These are phyloP conservation scores for Uromyces viciae-fabae DNA, from an alignment of 1,284 basidiomycete species.

Conservation along the genomic window DNA sequence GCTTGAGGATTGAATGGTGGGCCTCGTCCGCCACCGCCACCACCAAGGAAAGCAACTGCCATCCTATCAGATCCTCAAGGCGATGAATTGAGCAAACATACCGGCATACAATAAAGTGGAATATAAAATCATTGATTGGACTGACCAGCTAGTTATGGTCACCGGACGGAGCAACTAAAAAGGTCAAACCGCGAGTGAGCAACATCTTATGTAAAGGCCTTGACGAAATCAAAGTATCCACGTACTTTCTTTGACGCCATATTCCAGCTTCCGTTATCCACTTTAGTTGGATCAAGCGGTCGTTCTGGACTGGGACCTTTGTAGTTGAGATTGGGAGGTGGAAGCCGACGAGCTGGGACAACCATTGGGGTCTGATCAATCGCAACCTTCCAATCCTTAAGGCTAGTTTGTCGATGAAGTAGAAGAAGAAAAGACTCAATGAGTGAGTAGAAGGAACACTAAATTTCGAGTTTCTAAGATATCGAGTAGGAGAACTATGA, in stretches of 20 bases:
- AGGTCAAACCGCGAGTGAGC: background rate
- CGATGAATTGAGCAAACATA: background rate
- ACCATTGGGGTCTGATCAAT: constrained; percentile 19
- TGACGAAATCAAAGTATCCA: background rate
- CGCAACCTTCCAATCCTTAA: constrained; percentile 22
- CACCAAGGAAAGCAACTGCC: constrained; percentile 22
- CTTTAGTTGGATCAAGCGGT: background rate
- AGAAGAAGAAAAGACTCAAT: too few species aligned
- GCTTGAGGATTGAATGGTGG: background rate
- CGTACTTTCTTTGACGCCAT: constrained; percentile 13
- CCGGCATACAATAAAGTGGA: too few species aligned
- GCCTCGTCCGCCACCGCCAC: background rate
- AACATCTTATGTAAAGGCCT: background rate
- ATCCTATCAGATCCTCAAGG: background rate
- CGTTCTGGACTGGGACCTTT: background rate
- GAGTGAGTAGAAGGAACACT: background rate
- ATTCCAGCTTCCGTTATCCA: constrained; percentile 29
- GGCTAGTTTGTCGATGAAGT: background rate
- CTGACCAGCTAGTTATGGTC: constrained; percentile 33
- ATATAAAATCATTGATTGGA: background rate
- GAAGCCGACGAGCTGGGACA: constrained; percentile 29
- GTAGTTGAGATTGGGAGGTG: constrained; percentile 29
- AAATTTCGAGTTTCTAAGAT: background rate
- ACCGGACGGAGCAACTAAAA: constrained; percentile 17
- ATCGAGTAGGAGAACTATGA: background rate